Base-by-base conservation (phyloP, 78 protist species). In the Dictyostelium firmibasis region DNA sequence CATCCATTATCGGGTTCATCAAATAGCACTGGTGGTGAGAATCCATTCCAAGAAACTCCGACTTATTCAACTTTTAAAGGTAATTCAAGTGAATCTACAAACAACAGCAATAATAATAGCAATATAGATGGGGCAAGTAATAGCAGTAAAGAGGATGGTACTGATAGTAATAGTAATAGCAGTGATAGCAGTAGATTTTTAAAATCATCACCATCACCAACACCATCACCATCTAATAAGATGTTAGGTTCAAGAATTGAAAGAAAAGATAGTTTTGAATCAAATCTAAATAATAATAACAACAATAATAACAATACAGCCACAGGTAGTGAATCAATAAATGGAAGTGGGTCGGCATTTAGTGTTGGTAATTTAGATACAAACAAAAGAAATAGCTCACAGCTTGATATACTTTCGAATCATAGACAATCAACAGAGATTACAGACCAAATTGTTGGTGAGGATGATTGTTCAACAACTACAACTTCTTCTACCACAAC, bases 11-110 rank as follows among this genome's bases (percentile, higher is more conserved):
- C 85, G 16, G 31, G 72, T n/a, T n/a, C 67, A 27, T 11, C 38
- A 14, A 57, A 57, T 57, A 57, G 67, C 2, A 20, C 33, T 14
- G 62, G 31, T 29, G 53, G 31, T 29, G 53, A 41, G 3, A 53
- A 75, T 47, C 92, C 92, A 53, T 85, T 85, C 31, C 84, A 75
- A 85, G 92, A 85, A 33, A 74, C 83, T 44, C 92, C 92, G 27
- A 85, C 92, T 5, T 69, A 20, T 47, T 85, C 92, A 50, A 85
- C 83, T 27, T 85, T 85, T 53, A 81, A 43, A 53, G 47, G 8
- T 18, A 50, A 72, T 8, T 14, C 50, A 57, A 11, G 35, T 31
- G 47, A 70, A 69, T 33, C 16, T 16, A 78, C 47, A 36, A n/a
- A 38, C 6, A 81, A 79, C 13, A 47, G 29, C 25, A 79, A 14